Percentiles rank a stretch among this genome's conserved stretches.
Evolutionary conservation across 73 alveolate genomes (phyloP).

Genomic region (Symbiodinium pilosum): DNA sequence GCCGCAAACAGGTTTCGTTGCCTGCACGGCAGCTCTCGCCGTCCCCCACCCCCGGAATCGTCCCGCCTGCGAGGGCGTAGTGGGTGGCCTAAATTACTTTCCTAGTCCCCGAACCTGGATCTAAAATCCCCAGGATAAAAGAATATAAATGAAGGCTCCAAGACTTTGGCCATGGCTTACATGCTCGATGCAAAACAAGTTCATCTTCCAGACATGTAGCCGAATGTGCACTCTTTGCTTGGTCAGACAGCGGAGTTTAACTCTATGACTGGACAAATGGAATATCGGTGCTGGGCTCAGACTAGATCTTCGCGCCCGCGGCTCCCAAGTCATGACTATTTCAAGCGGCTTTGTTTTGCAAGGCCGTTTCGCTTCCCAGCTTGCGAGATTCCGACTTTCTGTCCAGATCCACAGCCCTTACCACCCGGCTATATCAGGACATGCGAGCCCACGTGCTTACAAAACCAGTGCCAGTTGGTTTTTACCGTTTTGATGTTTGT

Average conservation of each 20-base stretch:
- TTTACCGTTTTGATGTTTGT: neutral
- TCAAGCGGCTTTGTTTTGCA: neutral
- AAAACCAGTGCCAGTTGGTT: no score
- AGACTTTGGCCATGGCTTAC: no score
- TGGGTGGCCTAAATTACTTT: no score
- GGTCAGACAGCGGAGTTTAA: slow-evolving; percentile 25
- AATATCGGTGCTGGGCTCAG: neutral
- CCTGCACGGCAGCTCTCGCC: no score
- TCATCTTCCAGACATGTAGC: neutral
- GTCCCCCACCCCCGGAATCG: no score
- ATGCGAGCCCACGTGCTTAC: no score
- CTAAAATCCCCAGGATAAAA: no score
- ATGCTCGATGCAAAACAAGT: no score
- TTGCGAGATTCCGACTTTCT: slow-evolving; percentile 57
- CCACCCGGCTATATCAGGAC: slow-evolving; percentile 45
- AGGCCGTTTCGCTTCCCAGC: slow-evolving; percentile 60
- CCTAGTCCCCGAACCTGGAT: no score
- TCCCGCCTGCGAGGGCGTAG: no score
- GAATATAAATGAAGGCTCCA: no score
- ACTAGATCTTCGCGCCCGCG: neutral
- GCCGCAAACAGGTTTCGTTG: no score
- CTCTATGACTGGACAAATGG: neutral
- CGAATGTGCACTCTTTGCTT: neutral
- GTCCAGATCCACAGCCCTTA: slow-evolving; percentile 66
- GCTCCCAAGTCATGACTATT: neutral